phyloP scores from a whole-genome alignment of 768 basidiomycete species.

The Chiua virens region DNA sequence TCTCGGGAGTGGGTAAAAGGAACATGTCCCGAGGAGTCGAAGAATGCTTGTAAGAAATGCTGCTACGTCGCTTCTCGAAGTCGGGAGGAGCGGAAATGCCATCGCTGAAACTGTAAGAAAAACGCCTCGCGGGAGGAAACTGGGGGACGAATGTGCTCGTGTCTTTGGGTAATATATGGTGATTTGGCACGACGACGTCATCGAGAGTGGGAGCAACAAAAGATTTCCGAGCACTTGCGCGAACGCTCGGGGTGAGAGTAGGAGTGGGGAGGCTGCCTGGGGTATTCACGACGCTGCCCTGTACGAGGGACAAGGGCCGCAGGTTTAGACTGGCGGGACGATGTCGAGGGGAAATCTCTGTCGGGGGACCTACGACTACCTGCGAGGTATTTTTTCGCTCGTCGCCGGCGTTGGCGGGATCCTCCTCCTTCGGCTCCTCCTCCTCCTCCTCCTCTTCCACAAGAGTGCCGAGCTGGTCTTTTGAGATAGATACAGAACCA shows the following conservation, averaged over 20 bases:
- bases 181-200: conserved; percentile 27
- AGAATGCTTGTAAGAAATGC: conserved; percentile 73
- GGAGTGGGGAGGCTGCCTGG: conserved; percentile 51
- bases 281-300: conserved; percentile 44
- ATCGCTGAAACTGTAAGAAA: conserved; percentile 27
- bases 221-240: conserved; percentile 41
- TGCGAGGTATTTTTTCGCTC: conserved; percentile 21
- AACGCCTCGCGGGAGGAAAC: conserved; percentile 22
- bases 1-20: conserved; percentile 70
- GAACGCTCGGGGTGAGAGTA: conserved; percentile 50
- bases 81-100: conserved; percentile 24
- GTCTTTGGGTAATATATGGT: background rate
- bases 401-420: conserved; percentile 16
- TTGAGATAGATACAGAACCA: conserved; percentile 56
- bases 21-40: conserved; percentile 36
- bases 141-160: conserved; percentile 2
- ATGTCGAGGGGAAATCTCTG: conserved; percentile 47
- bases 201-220: conserved; percentile 1
- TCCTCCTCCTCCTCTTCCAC: conserved; percentile 87
- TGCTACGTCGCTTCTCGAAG: conserved; percentile 53
- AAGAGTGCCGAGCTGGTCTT: conserved; percentile 76
- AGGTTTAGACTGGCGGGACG: conserved; percentile 69
- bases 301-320: conserved; percentile 70
- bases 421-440: conserved; percentile 67
- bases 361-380: conserved; percentile 28